Evolutionary conservation across 352 stramenopile genomes (phyloP).

Genomic region (Halophytophthora batemanensis): DNA sequence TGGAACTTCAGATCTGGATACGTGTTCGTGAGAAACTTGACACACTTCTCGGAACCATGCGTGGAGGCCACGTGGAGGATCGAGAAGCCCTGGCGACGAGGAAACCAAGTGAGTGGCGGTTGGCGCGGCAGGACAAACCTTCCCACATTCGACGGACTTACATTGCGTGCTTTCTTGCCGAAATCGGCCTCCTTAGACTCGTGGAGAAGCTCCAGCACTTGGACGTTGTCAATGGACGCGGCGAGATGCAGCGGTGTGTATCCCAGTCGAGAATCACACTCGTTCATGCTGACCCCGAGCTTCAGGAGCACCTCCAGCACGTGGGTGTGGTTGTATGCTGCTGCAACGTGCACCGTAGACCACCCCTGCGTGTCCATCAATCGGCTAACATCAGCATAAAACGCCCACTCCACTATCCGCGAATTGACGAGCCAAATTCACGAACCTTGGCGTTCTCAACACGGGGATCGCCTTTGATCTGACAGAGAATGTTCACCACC

Average conservation of each 20-base stretch:
- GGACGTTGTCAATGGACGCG: conserved; percentile 47
- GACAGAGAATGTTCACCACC: conserved; percentile 59
- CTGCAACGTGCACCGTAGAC: conserved; percentile 57
- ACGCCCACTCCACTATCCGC: too few relatives aligned
- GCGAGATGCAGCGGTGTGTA: conserved; percentile 64
- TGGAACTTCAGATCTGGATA: conserved; percentile 39
- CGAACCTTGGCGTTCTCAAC: conserved; percentile 63
- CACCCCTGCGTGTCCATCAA: conserved; percentile 29
- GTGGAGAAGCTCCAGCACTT: conserved; percentile 43
- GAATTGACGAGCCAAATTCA: too few relatives aligned
- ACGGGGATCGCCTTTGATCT: conserved; percentile 55
- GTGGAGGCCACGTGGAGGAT: conserved; percentile 54
- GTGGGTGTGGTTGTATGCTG: conserved; percentile 44
- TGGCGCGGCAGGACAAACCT: background rate
- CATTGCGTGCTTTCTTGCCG: conserved; percentile 42
- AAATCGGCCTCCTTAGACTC: conserved; percentile 45
- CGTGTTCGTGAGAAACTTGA: conserved; percentile 36
- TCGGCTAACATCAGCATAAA: background rate
- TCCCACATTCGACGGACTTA: conserved; percentile 6
- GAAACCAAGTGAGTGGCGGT: background rate
- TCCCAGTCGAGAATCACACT: conserved; percentile 36
- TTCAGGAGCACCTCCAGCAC: conserved; percentile 45
- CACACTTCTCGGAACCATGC: conserved; percentile 41
- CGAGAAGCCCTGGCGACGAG: conserved; percentile 37
- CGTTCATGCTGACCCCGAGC: conserved; percentile 45